Evolutionary conservation across 208 protist species (phyloP).

Genomic region (Leishmania amazonensis): DNA sequence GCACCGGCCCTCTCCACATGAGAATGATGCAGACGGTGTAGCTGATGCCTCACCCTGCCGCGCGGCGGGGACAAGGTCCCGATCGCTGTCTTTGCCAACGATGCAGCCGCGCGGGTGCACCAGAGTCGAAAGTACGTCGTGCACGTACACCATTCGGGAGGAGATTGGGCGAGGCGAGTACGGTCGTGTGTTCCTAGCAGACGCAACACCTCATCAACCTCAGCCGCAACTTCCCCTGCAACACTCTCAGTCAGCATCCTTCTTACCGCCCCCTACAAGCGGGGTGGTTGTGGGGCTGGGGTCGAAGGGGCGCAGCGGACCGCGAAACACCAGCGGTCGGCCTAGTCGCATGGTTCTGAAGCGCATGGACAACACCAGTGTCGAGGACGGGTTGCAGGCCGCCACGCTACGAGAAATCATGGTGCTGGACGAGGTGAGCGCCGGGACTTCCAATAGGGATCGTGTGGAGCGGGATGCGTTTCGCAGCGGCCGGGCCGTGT

Average conservation of each 20-base stretch:
- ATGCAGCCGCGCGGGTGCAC: neutral
- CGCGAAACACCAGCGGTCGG: neutral
- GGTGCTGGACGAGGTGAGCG: slow-evolving; percentile 92
- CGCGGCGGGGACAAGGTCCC: neutral
- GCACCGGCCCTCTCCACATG: neutral
- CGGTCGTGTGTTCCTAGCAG: slow-evolving; percentile 95
- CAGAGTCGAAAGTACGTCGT: neutral
- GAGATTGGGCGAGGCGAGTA: slow-evolving; percentile 97
- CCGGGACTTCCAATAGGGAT: slow-evolving; percentile 16
- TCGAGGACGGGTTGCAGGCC: slow-evolving; percentile 86
- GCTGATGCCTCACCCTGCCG: neutral
- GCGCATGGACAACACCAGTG: slow-evolving; percentile 58
- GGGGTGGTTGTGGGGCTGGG: neutral
- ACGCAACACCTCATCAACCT: slow-evolving; percentile 11
- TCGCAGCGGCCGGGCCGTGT: slow-evolving; percentile 10
- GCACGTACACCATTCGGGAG: slow-evolving; percentile 75
- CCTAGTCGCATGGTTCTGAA: slow-evolving; percentile 76
- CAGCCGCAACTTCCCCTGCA: neutral
- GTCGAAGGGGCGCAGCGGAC: neutral
- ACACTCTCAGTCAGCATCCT: neutral
- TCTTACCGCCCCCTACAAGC: neutral
- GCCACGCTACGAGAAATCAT: slow-evolving; percentile 90
- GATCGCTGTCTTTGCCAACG: neutral
- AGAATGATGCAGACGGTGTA: neutral
- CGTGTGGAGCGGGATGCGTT: slow-evolving; percentile 25